Conservation (phyloP, 129 eudicot species). For the Deinandra increscens region DNA sequence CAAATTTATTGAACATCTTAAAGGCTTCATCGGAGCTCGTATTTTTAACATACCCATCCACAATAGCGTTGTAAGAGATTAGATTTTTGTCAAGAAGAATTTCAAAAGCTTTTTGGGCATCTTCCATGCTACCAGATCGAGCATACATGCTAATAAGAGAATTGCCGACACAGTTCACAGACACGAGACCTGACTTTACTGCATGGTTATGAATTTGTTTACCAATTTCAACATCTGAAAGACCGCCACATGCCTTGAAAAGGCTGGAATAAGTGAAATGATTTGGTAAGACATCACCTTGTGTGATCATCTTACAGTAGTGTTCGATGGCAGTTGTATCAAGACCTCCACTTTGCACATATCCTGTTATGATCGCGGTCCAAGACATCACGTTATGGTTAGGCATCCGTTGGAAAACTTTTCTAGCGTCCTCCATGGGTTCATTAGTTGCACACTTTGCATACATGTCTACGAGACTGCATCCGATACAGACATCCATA, state of each 20-base stretch:
- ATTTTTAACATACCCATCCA: constrained; percentile 57
- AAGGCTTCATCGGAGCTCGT: constrained; percentile 44
- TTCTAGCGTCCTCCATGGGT: constrained; percentile 51
- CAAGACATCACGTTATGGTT: constrained; percentile 65
- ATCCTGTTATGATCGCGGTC: constrained; percentile 67
- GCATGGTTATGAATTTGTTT: constrained; percentile 64
- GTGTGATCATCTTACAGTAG: constrained; percentile 53
- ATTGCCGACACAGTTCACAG: constrained; percentile 66
- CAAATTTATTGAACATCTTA: constrained; percentile 43
- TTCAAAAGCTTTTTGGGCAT: constrained; percentile 72
- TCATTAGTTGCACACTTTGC: constrained; percentile 51
- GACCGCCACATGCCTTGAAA: constrained; percentile 56
- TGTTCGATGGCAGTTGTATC: constrained; percentile 57
- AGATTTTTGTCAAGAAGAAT: constrained; percentile 60
- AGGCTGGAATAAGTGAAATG: constrained; percentile 61
- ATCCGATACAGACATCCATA: constrained; percentile 62
- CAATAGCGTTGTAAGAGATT: constrained; percentile 53
- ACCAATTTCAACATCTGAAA: constrained; percentile 45
- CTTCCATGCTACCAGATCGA: constrained; percentile 57
- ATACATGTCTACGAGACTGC: constrained; percentile 84
- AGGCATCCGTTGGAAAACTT: constrained; percentile 53
- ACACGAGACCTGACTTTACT: constrained; percentile 50
- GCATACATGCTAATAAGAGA: constrained; percentile 77
- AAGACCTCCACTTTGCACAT: constrained; percentile 54
- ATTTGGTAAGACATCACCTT: constrained; percentile 50